Percentiles rank a stretch among this genome's conserved stretches.
phyloP scores from a whole-genome alignment of 495 filamentous ascomycete genomes.

The Zalerion maritima region DNA sequence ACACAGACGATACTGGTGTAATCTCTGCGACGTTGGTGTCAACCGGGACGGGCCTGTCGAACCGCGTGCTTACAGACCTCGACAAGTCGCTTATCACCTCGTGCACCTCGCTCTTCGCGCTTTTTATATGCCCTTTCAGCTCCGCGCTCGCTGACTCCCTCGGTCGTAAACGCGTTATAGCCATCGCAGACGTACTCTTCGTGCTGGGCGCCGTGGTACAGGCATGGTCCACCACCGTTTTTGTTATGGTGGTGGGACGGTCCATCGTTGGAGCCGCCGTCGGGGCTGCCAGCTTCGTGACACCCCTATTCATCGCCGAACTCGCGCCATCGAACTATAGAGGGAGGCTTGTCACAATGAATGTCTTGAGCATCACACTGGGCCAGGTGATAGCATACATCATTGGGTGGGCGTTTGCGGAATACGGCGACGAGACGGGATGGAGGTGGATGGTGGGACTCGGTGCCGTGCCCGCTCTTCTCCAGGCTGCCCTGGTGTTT shows the following conservation, averaged over 20 bases:
- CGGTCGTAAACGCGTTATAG: constrained; percentile 62
- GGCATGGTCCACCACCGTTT: constrained; percentile 45
- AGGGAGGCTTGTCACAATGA: constrained; percentile 64
- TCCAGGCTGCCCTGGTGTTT: constrained; percentile 51
- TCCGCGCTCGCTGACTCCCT: constrained; percentile 59
- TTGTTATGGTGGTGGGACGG: constrained; percentile 62
- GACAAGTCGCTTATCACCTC: constrained; percentile 80
- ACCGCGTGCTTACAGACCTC: constrained; percentile 47
- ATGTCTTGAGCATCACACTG: constrained; percentile 65
- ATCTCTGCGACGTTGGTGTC: constrained; percentile 80
- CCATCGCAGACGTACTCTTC: constrained; percentile 70
- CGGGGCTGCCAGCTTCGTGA: constrained; percentile 68
- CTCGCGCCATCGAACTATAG: constrained; percentile 59
- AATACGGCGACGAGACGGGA: constrained; percentile 35
- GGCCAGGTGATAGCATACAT: constrained; percentile 82
- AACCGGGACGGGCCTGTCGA: constrained; percentile 59
- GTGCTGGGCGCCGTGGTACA: constrained; percentile 59
- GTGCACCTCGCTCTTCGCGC: constrained; percentile 63
- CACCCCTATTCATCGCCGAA: constrained; percentile 78
- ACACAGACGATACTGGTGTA: constrained; percentile 67
- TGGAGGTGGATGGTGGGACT: constrained; percentile 91
- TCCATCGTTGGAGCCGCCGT: constrained; percentile 70
- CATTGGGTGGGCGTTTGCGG: constrained; percentile 52
- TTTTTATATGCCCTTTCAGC: constrained; percentile 61
- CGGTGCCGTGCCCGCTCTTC: constrained; percentile 58